Base-by-base conservation (phyloP, 2,329 filamentous ascomycete species). In the Epichloe baconii region DNA sequence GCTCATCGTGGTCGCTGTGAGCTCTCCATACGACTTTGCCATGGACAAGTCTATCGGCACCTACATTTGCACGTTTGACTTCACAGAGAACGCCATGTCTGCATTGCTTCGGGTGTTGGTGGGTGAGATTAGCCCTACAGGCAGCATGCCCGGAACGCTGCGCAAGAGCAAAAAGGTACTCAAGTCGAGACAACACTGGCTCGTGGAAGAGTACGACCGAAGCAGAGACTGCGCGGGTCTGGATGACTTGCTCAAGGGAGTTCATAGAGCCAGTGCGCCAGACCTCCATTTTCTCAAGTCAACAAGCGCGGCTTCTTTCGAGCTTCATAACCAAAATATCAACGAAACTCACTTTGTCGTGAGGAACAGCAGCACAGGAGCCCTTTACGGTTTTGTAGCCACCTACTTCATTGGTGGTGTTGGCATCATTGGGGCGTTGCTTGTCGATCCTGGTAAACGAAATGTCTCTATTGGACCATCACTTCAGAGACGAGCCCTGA, bases 41-140 rank as follows among this genome's bases (percentile, higher is more conserved):
- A 89, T 91, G 78, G 91, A 97, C 61, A 85, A 85, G 56, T 82
- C 82, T 1, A 91, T 97, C 41, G 86, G 87, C 5, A 95, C 90
- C 1, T 96, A 96, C 61, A 78, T 97, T 41, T 96, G 91, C 71
- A 95, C 90, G 0, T 96, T 94, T 65, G 90, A 96, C 68, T 96
- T 95, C 61, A 96, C 91, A 0, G 91, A 96, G 60, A 91, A 86
- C 7, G 89, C 91, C 17, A 80, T 96, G 70, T 83, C 85, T 54
- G 87, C 89, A 1, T 71, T 95, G 4, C 88, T 94, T 17, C 83
- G 88, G 53, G 85, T 88, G 0, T 70, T 96, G 0, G 91, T 91
- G 59, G 90, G 90, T 10, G 87, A 94, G 54, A 75, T 77, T 50
- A 67, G 70, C 10, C 78, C 80, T 0, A 71, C 72, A 34, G 80